These are phyloP conservation scores for Leccinum ochraceum DNA, from an alignment of 768 basidiomycete genomes.

Conservation along the genomic window DNA sequence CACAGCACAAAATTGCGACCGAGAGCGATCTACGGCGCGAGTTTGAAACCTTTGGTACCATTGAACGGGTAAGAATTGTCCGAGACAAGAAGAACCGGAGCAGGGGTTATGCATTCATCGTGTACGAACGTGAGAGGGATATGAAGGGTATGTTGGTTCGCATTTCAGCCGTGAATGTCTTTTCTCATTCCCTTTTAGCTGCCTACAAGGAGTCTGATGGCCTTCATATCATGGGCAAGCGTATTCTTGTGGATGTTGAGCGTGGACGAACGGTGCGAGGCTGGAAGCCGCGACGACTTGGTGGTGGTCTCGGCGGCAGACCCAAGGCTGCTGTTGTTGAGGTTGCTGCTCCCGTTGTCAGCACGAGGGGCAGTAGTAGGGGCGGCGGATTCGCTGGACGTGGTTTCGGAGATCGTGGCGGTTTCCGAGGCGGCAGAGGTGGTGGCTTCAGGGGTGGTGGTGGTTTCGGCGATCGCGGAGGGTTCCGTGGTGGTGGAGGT, in stretches of 20 bases:
- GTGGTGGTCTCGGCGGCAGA: slow-evolving; percentile 98
- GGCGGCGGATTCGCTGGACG: slow-evolving; percentile 46
- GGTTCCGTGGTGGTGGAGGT: slow-evolving; percentile 43
- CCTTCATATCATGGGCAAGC: slow-evolving; percentile 92
- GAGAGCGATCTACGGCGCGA: slow-evolving; percentile 92
- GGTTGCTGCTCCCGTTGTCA: slow-evolving; percentile 31
- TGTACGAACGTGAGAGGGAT: slow-evolving; percentile 96
- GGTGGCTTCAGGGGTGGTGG: slow-evolving; percentile 50
- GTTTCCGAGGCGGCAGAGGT: slow-evolving; percentile 43
- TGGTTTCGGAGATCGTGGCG: slow-evolving; percentile 37
- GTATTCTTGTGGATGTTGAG: slow-evolving; percentile 97
- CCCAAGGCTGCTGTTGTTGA: slow-evolving; percentile 71
- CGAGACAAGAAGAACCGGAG: slow-evolving; percentile 86
- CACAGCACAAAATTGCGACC: slow-evolving; percentile 86
- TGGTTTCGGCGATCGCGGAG: slow-evolving; percentile 41
- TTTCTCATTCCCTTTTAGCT: slow-evolving; percentile 43
- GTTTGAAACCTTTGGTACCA: slow-evolving; percentile 93
- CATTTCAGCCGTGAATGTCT: slow-evolving; percentile 13
- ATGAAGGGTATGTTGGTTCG: slow-evolving; percentile 81
- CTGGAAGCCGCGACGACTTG: slow-evolving; percentile 96
- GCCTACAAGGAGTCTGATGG: slow-evolving; percentile 99
- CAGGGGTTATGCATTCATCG: slow-evolving; percentile 94
- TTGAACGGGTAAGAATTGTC: slow-evolving; percentile 93
- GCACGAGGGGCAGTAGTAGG: slow-evolving; percentile 30
- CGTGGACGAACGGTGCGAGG: slow-evolving; percentile 96